Evolutionary conservation across 2,329 filamentous ascomycete species (phyloP).

Genomic region (Beauveria pseudobassiana): DNA sequence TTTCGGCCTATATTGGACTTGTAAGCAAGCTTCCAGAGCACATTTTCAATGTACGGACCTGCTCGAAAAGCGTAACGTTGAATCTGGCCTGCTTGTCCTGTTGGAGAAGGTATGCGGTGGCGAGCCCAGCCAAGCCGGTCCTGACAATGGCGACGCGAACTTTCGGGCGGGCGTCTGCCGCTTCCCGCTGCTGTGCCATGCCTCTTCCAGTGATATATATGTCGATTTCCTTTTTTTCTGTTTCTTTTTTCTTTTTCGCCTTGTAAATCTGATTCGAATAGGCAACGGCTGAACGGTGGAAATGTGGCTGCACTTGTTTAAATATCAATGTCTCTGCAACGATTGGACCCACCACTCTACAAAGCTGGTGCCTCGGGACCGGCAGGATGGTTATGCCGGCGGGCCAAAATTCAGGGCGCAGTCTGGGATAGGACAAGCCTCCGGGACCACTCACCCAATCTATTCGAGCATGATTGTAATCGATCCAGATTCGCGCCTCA

Average conservation of each 20-base stretch:
- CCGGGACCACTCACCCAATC: not conserved
- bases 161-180: not conserved
- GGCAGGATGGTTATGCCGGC: slow-evolving; percentile 3
- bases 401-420: not conserved
- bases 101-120: slow-evolving; percentile 28
- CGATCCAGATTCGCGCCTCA: not conserved
- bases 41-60: slow-evolving; percentile 15
- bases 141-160: slow-evolving; percentile 27
- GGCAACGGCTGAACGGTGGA: not conserved
- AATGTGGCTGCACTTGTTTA: not conserved
- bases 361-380: not conserved
- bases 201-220: not conserved
- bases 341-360: not conserved
- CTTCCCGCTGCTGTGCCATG: not conserved
- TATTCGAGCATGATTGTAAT: not conserved
- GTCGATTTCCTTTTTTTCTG: not conserved
- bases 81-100: slow-evolving; percentile 24
- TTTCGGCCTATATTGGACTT: slow-evolving; percentile 20
- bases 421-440: not conserved
- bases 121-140: slow-evolving; percentile 30
- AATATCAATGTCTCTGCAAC: not conserved
- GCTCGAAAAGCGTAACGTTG: slow-evolving; percentile 29
- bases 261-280: not conserved
- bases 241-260: not conserved
- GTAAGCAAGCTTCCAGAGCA: not conserved